phyloP scores from a whole-genome alignment of 768 basidiomycete species.

The Exsudoporus frostii region DNA sequence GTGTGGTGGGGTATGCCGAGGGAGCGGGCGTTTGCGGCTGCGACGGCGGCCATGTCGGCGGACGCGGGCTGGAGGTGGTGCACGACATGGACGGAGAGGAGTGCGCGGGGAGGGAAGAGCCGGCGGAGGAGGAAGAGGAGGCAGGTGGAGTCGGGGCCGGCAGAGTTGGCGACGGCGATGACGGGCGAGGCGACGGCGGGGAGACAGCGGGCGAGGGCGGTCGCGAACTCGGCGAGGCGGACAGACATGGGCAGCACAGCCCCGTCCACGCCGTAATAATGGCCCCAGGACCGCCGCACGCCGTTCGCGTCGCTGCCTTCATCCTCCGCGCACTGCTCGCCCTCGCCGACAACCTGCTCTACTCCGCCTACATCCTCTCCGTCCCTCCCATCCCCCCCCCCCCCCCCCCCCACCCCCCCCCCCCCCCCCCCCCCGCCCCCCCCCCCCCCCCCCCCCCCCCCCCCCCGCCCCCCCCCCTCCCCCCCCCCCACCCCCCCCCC shows the following conservation, averaged over 20 bases:
- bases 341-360: too few relatives aligned
- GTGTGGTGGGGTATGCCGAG: slow-evolving; percentile 47
- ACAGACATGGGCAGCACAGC: slow-evolving; percentile 20
- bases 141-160: slow-evolving; percentile 80
- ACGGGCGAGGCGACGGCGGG: neutral
- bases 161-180: slow-evolving; percentile 69
- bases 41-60: slow-evolving; percentile 49
- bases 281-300: slow-evolving; percentile 12
- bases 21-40: slow-evolving; percentile 39
- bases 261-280: too few relatives aligned
- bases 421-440: neutral
- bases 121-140: slow-evolving; percentile 64
- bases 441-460: neutral
- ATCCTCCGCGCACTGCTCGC: slow-evolving; percentile 17
- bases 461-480: neutral
- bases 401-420: slow-evolving; percentile 7
- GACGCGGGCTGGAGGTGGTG: slow-evolving; percentile 68
- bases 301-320: slow-evolving; percentile 21
- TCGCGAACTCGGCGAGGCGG: slow-evolving; percentile 45
- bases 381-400: neutral
- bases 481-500: too few relatives aligned
- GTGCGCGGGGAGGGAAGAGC: slow-evolving; percentile 33
- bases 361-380: slow-evolving; percentile 32
- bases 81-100: slow-evolving; percentile 61
- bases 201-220: slow-evolving; percentile 33